A percentile compares a stretch with the other conserved stretches of the same genome.
Conservation (phyloP, 306 rosid species). For the Medicago arabica region DNA sequence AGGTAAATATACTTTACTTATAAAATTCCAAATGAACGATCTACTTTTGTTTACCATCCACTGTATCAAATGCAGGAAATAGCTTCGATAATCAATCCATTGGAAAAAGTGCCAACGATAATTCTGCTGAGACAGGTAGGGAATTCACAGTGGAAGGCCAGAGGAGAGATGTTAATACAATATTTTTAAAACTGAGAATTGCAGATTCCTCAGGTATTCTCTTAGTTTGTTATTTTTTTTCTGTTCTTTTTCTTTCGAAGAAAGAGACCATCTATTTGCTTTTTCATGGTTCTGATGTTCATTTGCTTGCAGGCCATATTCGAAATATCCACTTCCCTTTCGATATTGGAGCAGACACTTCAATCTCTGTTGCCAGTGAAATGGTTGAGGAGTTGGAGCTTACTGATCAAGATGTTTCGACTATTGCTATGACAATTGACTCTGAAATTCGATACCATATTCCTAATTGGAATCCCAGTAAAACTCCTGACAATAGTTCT, state of each 20-base stretch:
- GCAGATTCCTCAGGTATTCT: constrained; percentile 75
- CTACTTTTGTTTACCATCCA: constrained; percentile 40
- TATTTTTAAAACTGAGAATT: constrained; percentile 86
- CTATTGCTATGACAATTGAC: constrained; percentile 84
- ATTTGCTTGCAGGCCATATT: constrained; percentile 60
- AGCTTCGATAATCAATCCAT: constrained; percentile 39
- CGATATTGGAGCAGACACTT: constrained; percentile 82
- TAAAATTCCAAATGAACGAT: constrained; percentile 26
- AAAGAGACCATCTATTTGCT: constrained; percentile 8
- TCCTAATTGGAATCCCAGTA: constrained; percentile 68
- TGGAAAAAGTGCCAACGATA: constrained; percentile 47
- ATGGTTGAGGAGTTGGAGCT: constrained; percentile 96
- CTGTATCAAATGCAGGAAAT: constrained; percentile 54
- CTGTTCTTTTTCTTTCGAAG: neutral
- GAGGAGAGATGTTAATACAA: constrained; percentile 73
- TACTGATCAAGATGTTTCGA: constrained; percentile 88
- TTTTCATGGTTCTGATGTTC: constrained; percentile 36
- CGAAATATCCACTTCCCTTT: constrained; percentile 97
- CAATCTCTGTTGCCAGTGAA: constrained; percentile 92
- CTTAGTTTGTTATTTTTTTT: constrained; percentile 2
- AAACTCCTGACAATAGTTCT: constrained; percentile 39
- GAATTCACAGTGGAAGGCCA: constrained; percentile 90
- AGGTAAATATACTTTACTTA: constrained; percentile 48
- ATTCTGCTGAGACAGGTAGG: constrained; percentile 51
- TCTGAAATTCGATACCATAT: constrained; percentile 68